phyloP scores from a whole-genome alignment of 2,329 filamentous ascomycete species.

The Magnaporthiopsis rhizophila region DNA sequence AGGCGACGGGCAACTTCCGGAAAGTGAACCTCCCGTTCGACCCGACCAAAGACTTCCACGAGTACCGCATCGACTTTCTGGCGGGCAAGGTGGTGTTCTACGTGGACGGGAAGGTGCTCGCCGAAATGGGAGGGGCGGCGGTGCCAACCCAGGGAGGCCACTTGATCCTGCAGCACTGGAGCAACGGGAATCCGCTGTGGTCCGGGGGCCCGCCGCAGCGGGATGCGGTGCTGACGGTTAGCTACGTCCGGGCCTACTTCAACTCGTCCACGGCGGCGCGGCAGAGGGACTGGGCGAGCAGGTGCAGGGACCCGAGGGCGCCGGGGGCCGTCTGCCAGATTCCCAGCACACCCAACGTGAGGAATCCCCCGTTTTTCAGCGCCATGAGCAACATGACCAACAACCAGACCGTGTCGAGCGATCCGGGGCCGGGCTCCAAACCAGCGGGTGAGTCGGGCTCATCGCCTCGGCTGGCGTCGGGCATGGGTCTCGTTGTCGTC shows the following conservation, averaged over 20 bases:
- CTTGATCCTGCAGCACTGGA: conserved; percentile 69
- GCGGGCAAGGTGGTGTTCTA: conserved; percentile 58
- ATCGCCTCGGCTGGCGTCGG: not conserved
- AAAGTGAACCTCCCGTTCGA: conserved; percentile 56
- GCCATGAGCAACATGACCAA: conserved; percentile 35
- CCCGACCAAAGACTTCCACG: conserved; percentile 59
- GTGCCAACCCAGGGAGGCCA: conserved; percentile 56
- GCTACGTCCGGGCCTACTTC: conserved; percentile 72
- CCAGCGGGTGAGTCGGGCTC: not conserved
- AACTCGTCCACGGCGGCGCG: conserved; percentile 51
- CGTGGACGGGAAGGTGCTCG: conserved; percentile 52
- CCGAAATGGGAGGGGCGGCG: conserved; percentile 45
- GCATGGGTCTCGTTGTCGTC: not conserved
- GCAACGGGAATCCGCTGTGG: conserved; percentile 66
- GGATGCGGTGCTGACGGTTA: conserved; percentile 56
- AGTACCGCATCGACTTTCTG: conserved; percentile 73
- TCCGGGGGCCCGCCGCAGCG: conserved; percentile 58
- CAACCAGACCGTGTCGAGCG: conserved; percentile 34
- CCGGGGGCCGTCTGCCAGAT: conserved; percentile 39
- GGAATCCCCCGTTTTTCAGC: conserved; percentile 40
- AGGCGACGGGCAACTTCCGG: conserved; percentile 48
- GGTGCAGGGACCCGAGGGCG: conserved; percentile 32
- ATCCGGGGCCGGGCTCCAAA: conserved; percentile 1
- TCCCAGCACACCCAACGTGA: conserved; percentile 30
- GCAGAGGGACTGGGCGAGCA: conserved; percentile 27